A percentile compares a stretch with the other conserved stretches of the same genome.
These are phyloP conservation scores for Claviceps sorghi DNA, from an alignment of 2,329 filamentous ascomycete species.

Conservation along the genomic window DNA sequence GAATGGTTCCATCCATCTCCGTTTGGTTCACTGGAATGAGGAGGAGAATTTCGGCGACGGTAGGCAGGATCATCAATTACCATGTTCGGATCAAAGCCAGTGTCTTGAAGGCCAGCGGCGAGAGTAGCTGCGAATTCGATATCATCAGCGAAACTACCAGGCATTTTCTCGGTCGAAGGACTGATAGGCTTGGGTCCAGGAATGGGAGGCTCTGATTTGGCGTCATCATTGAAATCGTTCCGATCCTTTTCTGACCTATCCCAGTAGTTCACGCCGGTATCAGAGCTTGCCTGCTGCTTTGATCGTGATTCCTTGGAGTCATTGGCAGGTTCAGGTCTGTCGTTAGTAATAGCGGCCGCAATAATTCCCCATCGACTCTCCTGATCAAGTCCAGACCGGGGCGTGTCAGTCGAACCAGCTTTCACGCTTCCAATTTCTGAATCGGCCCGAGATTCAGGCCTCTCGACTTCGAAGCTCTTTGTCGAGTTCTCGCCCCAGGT, in stretches of 20 bases:
- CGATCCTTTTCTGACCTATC: slow-evolving; percentile 10
- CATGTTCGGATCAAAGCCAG: slow-evolving; percentile 56
- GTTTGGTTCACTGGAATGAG: slow-evolving; percentile 37
- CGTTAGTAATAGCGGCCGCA: slow-evolving; percentile 33
- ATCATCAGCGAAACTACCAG: slow-evolving; percentile 52
- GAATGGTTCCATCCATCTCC: slow-evolving; percentile 29
- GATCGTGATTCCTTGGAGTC: slow-evolving; percentile 14
- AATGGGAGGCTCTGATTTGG: slow-evolving; percentile 31
- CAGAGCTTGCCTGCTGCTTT: slow-evolving; percentile 4
- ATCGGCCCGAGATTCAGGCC: slow-evolving; percentile 31
- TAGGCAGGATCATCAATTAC: slow-evolving; percentile 53
- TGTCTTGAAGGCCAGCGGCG: slow-evolving; percentile 52
- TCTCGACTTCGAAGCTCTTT: slow-evolving; percentile 48
- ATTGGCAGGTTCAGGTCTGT: slow-evolving; percentile 21
- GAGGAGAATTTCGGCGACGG: slow-evolving; percentile 48
- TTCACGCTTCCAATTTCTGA: slow-evolving; percentile 13
- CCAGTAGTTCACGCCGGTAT: slow-evolving; percentile 6
- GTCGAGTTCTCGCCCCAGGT: slow-evolving; percentile 52
- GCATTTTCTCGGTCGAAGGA: slow-evolving; percentile 37
- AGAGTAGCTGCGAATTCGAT: slow-evolving; percentile 55
- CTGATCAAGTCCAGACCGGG: slow-evolving; percentile 22
- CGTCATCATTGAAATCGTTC: slow-evolving; percentile 21
- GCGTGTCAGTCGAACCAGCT: slow-evolving; percentile 16
- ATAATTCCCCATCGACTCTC: slow-evolving; percentile 37
- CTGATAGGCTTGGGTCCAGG: slow-evolving; percentile 43